Evolutionary conservation across 2,329 filamentous ascomycete species (phyloP).

Genomic region (Blastomyces emzantsi): DNA sequence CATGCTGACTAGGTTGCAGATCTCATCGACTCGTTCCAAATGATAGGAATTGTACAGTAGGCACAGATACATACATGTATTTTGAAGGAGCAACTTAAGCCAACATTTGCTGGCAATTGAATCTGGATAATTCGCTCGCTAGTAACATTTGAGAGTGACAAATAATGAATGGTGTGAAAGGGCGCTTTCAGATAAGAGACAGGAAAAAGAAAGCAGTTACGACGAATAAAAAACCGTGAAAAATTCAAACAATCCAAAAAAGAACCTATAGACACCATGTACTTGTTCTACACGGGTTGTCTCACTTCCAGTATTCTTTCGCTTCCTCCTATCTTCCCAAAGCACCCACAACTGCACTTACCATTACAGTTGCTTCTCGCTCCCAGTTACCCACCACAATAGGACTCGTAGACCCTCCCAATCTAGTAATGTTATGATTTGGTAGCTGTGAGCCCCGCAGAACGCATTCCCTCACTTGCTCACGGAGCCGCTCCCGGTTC

Average conservation of each 20-base stretch:
- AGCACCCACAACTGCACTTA: conserved; percentile 66
- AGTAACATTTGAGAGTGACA: neutral
- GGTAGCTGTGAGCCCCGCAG: conserved; percentile 64
- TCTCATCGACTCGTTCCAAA: neutral
- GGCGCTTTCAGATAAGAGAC: neutral
- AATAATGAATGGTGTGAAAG: neutral
- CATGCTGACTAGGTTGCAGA: neutral
- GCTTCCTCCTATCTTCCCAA: conserved; percentile 27
- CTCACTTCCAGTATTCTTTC: neutral
- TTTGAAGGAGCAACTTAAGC: neutral
- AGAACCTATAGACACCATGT: too few relatives aligned
- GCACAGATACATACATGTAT: neutral
- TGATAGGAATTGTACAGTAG: neutral
- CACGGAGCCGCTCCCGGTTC: conserved; percentile 64
- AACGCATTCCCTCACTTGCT: conserved; percentile 76
- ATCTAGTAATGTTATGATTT: conserved; percentile 38
- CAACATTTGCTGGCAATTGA: neutral
- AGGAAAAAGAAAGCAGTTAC: neutral
- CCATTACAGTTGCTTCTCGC: conserved; percentile 89
- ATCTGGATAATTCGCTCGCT: neutral
- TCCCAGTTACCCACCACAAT: conserved; percentile 58
- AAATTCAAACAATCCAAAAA: conserved; percentile 1
- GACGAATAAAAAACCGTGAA: neutral
- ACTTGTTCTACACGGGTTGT: neutral
- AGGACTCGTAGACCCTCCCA: conserved; percentile 36